Conservation (phyloP, 2,329 filamentous ascomycete species). For the Gaeumannomyces sp. region DNA sequence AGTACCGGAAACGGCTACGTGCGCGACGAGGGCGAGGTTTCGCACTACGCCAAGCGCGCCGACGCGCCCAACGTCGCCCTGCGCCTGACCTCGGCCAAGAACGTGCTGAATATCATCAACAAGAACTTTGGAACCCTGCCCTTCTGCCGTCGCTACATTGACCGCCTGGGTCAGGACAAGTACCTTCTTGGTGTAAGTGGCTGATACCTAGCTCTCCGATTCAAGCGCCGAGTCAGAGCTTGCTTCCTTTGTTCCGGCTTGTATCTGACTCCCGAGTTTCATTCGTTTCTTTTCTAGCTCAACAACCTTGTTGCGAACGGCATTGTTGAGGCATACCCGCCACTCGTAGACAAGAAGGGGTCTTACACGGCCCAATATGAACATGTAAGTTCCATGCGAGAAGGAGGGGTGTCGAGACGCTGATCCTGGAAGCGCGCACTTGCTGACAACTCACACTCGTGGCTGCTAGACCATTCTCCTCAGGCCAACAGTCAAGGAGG, state of each 20-base stretch:
- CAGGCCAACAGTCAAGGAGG: conserved; percentile 76
- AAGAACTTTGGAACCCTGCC: conserved; percentile 94
- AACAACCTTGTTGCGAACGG: conserved; percentile 79
- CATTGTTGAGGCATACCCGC: conserved; percentile 86
- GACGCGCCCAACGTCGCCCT: conserved; percentile 73
- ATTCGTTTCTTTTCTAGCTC: conserved; percentile 45
- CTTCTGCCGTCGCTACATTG: conserved; percentile 84
- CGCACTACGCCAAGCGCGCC: conserved; percentile 73
- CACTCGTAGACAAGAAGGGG: conserved; percentile 85
- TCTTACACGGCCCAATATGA: conserved; percentile 93
- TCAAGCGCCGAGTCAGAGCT: background rate
- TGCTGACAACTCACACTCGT: conserved; percentile 11
- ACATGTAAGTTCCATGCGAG: conserved; percentile 63
- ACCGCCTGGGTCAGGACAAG: conserved; percentile 90
- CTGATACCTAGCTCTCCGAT: background rate
- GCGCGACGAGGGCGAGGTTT: conserved; percentile 80
- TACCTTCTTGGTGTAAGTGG: conserved; percentile 75
- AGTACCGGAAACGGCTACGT: conserved; percentile 88
- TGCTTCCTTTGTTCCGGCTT: background rate
- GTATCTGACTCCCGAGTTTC: background rate
- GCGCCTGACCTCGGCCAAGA: conserved; percentile 75
- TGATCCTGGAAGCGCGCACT: background rate
- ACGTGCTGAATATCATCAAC: conserved; percentile 80
- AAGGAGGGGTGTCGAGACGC: background rate
- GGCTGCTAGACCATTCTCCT: conserved; percentile 62